Conservation (phyloP, 371 early-diverging fungal species). For the Syncephalis fuscata region DNA sequence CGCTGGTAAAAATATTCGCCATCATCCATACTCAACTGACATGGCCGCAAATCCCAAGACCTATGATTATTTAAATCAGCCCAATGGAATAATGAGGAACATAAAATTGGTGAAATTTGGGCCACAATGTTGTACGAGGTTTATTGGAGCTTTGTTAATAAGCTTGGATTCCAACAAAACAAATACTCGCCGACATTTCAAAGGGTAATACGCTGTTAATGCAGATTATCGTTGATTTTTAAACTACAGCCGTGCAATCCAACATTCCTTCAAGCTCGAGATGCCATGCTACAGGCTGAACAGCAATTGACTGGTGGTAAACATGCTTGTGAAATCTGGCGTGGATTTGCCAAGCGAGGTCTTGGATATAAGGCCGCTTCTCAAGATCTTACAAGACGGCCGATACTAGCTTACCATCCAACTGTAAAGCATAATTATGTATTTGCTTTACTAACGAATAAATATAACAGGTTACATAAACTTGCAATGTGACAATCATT, state of each 20-base stretch:
- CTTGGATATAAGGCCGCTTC: slow-evolving; percentile 37
- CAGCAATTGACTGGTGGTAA: slow-evolving; percentile 47
- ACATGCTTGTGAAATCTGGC: slow-evolving; percentile 69
- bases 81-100: slow-evolving; percentile 52
- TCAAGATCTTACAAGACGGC: too few species aligned
- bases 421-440: too few species aligned
- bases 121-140: slow-evolving; percentile 79
- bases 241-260: slow-evolving; percentile 88
- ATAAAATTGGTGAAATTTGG: slow-evolving; percentile 91
- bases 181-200: background rate
- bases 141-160: slow-evolving; percentile 54
- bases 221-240: slow-evolving; percentile 34
- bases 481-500: too few species aligned
- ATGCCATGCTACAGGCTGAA: slow-evolving; percentile 43
- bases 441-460: too few species aligned
- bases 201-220: slow-evolving; percentile 68
- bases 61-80: slow-evolving; percentile 47
- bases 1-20: slow-evolving; percentile 63
- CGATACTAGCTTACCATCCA: too few species aligned
- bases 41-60: slow-evolving; percentile 70
- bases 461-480: too few species aligned
- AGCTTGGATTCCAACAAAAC: slow-evolving; percentile 36
- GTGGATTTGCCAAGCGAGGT: slow-evolving; percentile 80
- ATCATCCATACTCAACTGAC: slow-evolving; percentile 72
- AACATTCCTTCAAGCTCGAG: slow-evolving; percentile 71